phyloP scores from a whole-genome alignment of 495 filamentous ascomycete species.

The Jackrogersella multiformis region DNA sequence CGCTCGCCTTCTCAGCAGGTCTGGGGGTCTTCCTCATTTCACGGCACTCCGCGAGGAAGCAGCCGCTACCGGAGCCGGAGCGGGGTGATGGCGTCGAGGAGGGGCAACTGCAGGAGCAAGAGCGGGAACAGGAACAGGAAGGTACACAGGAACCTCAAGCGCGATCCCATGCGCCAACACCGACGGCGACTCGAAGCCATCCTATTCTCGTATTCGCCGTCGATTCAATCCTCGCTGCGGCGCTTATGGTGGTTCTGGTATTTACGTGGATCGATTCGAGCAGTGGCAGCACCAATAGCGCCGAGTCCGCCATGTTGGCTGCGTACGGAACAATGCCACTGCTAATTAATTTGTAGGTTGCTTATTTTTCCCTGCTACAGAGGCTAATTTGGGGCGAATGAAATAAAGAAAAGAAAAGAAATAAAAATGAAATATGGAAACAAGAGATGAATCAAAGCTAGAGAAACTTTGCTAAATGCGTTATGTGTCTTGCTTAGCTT shows the following conservation, averaged over 20 bases:
- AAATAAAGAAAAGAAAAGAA: neutral
- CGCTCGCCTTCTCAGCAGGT: constrained; percentile 50
- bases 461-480: constrained; percentile 10
- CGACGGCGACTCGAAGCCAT: constrained; percentile 36
- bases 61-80: constrained; percentile 13
- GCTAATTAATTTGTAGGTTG: constrained; percentile 52
- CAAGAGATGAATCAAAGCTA: neutral
- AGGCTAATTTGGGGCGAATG: neutral
- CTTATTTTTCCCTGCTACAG: too few relatives aligned
- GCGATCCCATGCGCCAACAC: constrained; percentile 3
- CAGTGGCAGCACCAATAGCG: constrained; percentile 23
- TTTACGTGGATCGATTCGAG: constrained; percentile 50
- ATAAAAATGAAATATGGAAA: too few relatives aligned
- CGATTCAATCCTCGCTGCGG: constrained; percentile 48
- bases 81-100: constrained; percentile 31
- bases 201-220: constrained; percentile 52
- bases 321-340: constrained; percentile 54
- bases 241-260: constrained; percentile 51
- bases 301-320: constrained; percentile 51
- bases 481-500: constrained; percentile 31
- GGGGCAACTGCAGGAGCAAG: constrained; percentile 14
- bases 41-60: constrained; percentile 20
- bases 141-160: constrained; percentile 1
- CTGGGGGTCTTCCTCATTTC: constrained; percentile 43
- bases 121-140: constrained; percentile 9